phyloP scores from a whole-genome alignment of 106 monocot species.

The Allium fistulosum region DNA sequence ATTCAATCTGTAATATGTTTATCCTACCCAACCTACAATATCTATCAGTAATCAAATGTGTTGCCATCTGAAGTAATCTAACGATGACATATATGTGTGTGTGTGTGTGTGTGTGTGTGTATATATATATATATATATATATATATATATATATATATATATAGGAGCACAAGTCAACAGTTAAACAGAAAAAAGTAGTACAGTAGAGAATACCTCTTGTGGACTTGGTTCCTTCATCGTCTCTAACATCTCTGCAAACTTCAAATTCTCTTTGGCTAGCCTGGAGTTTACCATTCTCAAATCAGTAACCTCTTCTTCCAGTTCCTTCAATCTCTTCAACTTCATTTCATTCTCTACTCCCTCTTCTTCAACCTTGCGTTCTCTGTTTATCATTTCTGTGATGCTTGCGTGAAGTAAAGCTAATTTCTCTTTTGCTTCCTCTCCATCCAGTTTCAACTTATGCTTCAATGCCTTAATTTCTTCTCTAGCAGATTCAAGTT shows the following conservation, averaged over 20 bases:
- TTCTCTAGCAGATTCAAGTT: constrained; percentile 34
- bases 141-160: no score
- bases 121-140: no score
- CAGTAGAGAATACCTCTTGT: constrained; percentile 37
- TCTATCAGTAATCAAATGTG: no score
- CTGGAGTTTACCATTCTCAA: constrained; percentile 36
- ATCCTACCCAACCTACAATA: no score
- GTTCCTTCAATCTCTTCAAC: constrained; percentile 31
- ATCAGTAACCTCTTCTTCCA: constrained; percentile 36
- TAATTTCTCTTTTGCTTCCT: constrained; percentile 34
- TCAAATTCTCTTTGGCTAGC: constrained; percentile 48
- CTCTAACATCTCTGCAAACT: constrained; percentile 34
- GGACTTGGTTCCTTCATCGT: constrained; percentile 10
- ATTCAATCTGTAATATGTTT: no score
- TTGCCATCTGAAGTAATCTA: no score
- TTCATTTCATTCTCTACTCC: constrained; percentile 28
- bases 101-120: no score
- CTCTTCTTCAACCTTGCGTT: constrained; percentile 13
- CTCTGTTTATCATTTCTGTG: constrained; percentile 14
- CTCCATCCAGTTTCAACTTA: constrained; percentile 30
- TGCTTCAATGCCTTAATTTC: constrained; percentile 33
- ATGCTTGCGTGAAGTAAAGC: constrained; percentile 30
- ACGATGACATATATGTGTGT: no score
- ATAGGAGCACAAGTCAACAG: no score
- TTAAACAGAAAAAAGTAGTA: no score